Evolutionary conservation across 2,329 filamentous ascomycete species (phyloP).

Genomic region (Exophiala mesophila): DNA sequence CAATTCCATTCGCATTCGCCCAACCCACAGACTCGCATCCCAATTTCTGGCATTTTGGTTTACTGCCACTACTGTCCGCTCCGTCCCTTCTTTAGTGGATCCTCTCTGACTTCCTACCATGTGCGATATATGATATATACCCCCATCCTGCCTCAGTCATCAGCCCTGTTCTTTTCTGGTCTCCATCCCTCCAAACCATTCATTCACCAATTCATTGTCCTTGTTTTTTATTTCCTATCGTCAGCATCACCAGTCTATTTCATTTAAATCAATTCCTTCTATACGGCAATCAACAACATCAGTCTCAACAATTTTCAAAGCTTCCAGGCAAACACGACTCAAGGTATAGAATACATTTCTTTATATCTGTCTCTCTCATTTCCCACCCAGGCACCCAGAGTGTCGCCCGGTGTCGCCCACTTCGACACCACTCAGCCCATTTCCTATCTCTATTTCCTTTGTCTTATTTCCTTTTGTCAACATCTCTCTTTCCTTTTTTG

Average conservation of each 20-base stretch:
- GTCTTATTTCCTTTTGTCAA: conserved; percentile 14
- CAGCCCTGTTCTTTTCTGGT: neutral
- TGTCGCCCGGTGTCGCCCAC: too few relatives aligned
- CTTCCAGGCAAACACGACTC: neutral
- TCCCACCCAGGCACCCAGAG: conserved; percentile 3
- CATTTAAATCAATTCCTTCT: neutral
- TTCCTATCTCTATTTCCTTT: conserved; percentile 8
- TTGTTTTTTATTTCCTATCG: conserved; percentile 3
- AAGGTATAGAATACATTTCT: conserved; percentile 11
- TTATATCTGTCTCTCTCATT: conserved; percentile 14
- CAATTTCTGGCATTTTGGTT: too few relatives aligned
- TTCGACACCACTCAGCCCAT: conserved; percentile 2
- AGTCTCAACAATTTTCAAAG: neutral
- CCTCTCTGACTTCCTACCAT: neutral
- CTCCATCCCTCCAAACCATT: conserved; percentile 9
- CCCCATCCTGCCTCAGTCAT: neutral
- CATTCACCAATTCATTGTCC: neutral
- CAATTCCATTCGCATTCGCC: too few relatives aligned
- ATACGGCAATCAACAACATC: conserved; percentile 4
- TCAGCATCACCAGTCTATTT: neutral
- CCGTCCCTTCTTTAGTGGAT: too few relatives aligned
- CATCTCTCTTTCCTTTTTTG: conserved; percentile 6
- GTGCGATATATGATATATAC: neutral
- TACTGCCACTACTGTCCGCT: too few relatives aligned
- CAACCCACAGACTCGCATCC: too few relatives aligned